These are phyloP conservation scores for Magnaporthales sp. DNA, from an alignment of 2,329 filamentous ascomycete genomes.

Conservation along the genomic window DNA sequence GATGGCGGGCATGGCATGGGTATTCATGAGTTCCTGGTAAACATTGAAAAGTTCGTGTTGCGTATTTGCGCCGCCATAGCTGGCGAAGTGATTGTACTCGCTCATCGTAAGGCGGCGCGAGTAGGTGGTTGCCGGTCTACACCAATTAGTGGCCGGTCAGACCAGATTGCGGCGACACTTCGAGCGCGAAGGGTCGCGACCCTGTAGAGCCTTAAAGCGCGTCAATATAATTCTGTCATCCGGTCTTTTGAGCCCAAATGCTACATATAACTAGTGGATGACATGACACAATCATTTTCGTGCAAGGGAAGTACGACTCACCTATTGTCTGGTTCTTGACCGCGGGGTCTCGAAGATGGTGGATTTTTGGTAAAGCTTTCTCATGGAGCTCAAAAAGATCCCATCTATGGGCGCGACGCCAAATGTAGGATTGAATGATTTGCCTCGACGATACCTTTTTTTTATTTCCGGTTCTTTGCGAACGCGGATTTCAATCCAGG, in stretches of 20 bases:
- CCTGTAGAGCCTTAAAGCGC: not conserved
- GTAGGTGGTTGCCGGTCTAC: not conserved
- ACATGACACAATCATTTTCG: not conserved
- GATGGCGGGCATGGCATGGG: constrained; percentile 36
- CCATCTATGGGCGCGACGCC: not conserved
- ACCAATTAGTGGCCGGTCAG: not conserved
- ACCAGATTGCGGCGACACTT: not conserved
- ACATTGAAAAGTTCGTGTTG: not conserved
- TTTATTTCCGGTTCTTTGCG: not conserved
- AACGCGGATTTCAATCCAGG: not conserved
- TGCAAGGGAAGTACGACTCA: not conserved
- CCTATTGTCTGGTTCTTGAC: not conserved
- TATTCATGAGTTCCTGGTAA: constrained; percentile 8
- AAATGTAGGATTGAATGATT: not conserved
- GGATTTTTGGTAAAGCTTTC: not conserved
- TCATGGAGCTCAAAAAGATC: not conserved
- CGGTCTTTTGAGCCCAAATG: not conserved
- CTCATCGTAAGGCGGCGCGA: not conserved
- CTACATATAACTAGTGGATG: not conserved
- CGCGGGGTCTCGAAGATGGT: not conserved
- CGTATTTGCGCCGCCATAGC: not conserved
- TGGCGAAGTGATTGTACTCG: not conserved
- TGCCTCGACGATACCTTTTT: not conserved
- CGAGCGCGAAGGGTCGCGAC: not conserved
- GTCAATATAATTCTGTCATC: not conserved